Evolutionary conservation across 2,329 filamentous ascomycete species (phyloP), one percentile per base, ranked within the genome.

Genomic region (Fusarium pininemorale): DNA sequence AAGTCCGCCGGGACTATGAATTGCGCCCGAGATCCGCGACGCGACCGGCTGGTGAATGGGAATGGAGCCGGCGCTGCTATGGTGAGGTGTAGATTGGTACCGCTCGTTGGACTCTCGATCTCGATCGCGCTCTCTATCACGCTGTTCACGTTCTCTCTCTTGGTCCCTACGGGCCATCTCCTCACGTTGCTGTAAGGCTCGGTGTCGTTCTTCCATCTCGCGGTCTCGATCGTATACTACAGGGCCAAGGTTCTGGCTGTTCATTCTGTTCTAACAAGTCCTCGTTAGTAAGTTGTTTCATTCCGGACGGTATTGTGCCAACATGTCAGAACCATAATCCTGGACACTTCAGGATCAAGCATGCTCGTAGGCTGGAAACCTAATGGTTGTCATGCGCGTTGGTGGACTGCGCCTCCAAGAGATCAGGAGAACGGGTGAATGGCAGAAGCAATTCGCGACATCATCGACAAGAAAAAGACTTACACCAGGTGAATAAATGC

Each of bases 1-100:
- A 41, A 98, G 88, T 14, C 96, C 96, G 75, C 96, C 96, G 4
- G 96, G 96, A 51, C 95, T 97, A 81, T 98, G 96, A 64, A 98
- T 97, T 59, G 94, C 93, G 73, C 91, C 93, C 65, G 92, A 85
- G 72, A 94, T 87, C 83, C 95, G 87, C 80, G 95, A 91, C 71
- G 96, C 96, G 67, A 98, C 95, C 10, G 96, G 96, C 82, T 98
- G 96, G 83, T 98, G 96, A 77, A 98, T 92, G 62, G 95, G 94
- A 62, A 98, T 94, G 6, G 95, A 94, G 65, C 93, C 94, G 44
- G 94, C 92, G 80, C 94, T 95, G 83, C 93, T 96, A 82, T 98
- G 95, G 80, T 96, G 94, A 70, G 82, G 81, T 32, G 92, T 91
- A 69, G 93, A 88, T 76, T 91, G 92, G 79, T 91, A 91, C 58